Conservation (phyloP, 2,329 filamentous ascomycete genomes). For the Thermothelomyces thermophilus region DNA sequence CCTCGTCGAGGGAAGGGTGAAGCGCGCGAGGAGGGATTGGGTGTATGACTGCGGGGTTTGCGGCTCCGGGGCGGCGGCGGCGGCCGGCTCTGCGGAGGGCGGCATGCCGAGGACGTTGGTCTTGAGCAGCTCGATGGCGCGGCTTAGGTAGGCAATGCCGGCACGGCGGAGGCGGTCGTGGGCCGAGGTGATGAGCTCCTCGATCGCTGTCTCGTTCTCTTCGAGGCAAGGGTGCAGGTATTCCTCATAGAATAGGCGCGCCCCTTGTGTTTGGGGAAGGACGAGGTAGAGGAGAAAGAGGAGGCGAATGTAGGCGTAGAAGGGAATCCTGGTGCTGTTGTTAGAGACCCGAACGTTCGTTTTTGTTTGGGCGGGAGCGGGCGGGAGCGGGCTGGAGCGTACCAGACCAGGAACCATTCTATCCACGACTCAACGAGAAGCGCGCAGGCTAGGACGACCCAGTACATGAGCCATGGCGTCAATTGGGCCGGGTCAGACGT, state of each 20-base stretch:
- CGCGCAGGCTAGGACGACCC: constrained; percentile 81
- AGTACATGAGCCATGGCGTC: constrained; percentile 99
- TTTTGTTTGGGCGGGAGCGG: too few relatives aligned
- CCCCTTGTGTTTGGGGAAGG: constrained; percentile 94
- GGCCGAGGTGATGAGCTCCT: constrained; percentile 75
- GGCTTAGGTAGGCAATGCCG: constrained; percentile 69
- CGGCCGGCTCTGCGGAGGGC: constrained; percentile 41
- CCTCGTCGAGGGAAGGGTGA: constrained; percentile 69
- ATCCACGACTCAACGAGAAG: constrained; percentile 81
- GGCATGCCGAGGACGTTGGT: constrained; percentile 74
- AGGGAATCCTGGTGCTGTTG: constrained; percentile 60
- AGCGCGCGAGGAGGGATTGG: constrained; percentile 74
- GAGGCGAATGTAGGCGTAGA: constrained; percentile 88
- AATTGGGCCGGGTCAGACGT: constrained; percentile 82
- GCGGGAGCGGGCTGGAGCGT: constrained; percentile 22
- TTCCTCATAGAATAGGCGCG: constrained; percentile 74
- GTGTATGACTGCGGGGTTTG: constrained; percentile 55
- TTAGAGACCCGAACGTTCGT: neutral
- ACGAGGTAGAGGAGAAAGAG: constrained; percentile 88
- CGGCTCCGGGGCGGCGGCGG: constrained; percentile 34
- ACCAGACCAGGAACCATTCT: constrained; percentile 80
- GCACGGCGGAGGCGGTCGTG: constrained; percentile 73
- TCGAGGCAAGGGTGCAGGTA: constrained; percentile 83
- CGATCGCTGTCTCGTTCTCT: constrained; percentile 82
- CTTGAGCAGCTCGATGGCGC: constrained; percentile 63